phyloP scores from a whole-genome alignment of 345 rosid species.

The Melaleuca alternifolia region DNA sequence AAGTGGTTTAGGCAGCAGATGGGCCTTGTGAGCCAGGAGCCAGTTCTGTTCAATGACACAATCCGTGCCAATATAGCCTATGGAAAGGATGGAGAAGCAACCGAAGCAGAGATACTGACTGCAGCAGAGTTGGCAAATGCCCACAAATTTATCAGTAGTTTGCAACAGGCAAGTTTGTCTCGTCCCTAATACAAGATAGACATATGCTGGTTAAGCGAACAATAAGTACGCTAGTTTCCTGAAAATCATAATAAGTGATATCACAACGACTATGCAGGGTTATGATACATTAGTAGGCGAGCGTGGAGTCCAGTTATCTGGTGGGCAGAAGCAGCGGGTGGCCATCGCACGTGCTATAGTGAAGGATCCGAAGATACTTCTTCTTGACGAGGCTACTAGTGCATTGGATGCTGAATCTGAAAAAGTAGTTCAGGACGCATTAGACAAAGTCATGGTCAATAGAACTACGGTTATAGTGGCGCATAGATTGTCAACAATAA shows the following conservation, averaged over 20 bases:
- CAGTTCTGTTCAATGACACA: conserved; percentile 16
- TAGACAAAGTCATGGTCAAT: conserved; percentile 3
- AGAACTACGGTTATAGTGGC: conserved; percentile 4
- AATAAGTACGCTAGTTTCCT: not conserved
- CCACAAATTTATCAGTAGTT: conserved; percentile 17
- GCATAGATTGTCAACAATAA: conserved; percentile 24
- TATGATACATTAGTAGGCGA: conserved; percentile 11
- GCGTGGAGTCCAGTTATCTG: conserved; percentile 8
- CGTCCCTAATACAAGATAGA: not conserved
- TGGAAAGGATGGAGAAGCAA: conserved; percentile 19
- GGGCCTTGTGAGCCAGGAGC: conserved; percentile 30
- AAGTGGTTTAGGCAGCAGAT: conserved; percentile 28
- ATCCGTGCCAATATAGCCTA: conserved; percentile 26
- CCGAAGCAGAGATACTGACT: conserved; percentile 15
- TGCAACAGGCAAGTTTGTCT: conserved; percentile 13
- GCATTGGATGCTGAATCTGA: conserved; percentile 10
- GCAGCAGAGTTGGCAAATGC: conserved; percentile 28
- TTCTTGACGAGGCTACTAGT: conserved; percentile 43
- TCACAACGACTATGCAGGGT: not conserved
- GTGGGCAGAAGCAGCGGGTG: conserved; percentile 11
- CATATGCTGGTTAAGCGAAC: not conserved
- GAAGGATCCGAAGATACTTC: conserved; percentile 34
- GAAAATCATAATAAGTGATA: not conserved
- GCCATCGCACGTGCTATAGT: conserved; percentile 37
- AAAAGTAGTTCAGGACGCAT: conserved; percentile 7